Base-by-base conservation (phyloP, 2,329 filamentous ascomycete species). In the Claviceps arundinis region DNA sequence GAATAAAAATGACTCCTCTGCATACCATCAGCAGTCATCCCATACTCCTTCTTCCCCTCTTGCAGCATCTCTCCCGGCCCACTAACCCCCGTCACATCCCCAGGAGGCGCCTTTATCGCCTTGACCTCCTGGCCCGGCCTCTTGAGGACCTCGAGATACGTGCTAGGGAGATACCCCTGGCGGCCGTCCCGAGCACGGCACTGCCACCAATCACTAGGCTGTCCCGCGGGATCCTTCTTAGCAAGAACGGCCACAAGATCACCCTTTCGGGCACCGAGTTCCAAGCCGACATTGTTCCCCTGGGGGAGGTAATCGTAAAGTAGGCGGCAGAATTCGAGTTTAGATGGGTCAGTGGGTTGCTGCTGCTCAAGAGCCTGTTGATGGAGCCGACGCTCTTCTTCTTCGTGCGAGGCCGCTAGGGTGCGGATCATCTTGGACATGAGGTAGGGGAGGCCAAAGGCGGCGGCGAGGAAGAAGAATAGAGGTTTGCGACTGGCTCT, bases 181-280 rank as follows among this genome's bases (percentile, higher is more conserved):
- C 89, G 79, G 46, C 89, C 90, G 64, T 97, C 89, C 55, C 93
- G 79, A 14, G 91, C 86, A 52, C 93, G 80, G 69, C 94, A 98
- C 58, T 85, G 82, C 93, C 93, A 98, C 93, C 93, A 98, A 64
- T 98, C 91, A 50, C 87, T 93, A 4, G 89, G 81, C 60, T 93
- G 89, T 44, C 93, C 93, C 63, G 91, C 80, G 0, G 93, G 93
- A 62, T 98, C 93, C 17, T 82, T 86, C 72, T 96, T 96, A 72
- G 84, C 85, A 51, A 98, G 77, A 1, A 98, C 89, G 26, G 93
- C 93, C 16, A 98, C 90, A 50, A 97, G 82, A 61, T 98, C 93
- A 54, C 91, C 91, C 73, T 95, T 96, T 72, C 87, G 90, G 24
- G 94, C 91, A 38, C 87, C 83, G 14, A 98, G 77, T 63, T 98